phyloP scores from a whole-genome alignment of 352 stramenopile genomes.

The Phytophthora meadii region DNA sequence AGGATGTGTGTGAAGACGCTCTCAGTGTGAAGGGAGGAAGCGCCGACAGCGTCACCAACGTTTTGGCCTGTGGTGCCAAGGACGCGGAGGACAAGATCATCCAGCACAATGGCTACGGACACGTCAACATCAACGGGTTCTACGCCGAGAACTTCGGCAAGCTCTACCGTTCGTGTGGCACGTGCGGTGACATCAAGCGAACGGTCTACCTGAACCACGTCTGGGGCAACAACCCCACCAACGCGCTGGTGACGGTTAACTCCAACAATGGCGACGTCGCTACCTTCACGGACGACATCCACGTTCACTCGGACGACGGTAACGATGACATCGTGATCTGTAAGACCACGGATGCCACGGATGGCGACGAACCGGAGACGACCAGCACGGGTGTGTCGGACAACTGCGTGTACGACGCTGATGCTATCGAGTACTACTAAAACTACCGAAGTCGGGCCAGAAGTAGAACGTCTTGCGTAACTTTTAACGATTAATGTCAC shows the following conservation, averaged over 20 bases:
- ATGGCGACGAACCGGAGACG: conserved; percentile 28
- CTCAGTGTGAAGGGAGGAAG: conserved; percentile 46
- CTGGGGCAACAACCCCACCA: conserved; percentile 44
- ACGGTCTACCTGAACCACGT: conserved; percentile 47
- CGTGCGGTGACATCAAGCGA: conserved; percentile 35
- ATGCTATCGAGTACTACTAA: conserved; percentile 37
- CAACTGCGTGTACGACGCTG: conserved; percentile 33
- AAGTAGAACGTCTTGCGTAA: conserved; percentile 23
- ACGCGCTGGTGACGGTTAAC: conserved; percentile 47
- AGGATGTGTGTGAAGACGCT: conserved; percentile 49
- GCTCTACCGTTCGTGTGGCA: conserved; percentile 46
- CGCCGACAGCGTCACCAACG: conserved; percentile 35
- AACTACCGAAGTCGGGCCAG: background rate
- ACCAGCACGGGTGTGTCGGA: conserved; percentile 30
- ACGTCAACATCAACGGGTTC: conserved; percentile 52
- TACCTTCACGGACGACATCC: conserved; percentile 40
- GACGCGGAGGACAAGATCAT: conserved; percentile 54
- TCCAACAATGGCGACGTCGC: conserved; percentile 47
- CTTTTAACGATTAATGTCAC: conserved; percentile 20
- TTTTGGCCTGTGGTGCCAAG: conserved; percentile 36
- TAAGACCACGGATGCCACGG: conserved; percentile 30
- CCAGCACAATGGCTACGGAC: conserved; percentile 49
- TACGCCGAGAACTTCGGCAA: conserved; percentile 52
- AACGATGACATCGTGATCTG: conserved; percentile 31
- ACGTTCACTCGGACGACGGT: conserved; percentile 32